A percentile compares a stretch with the other conserved stretches of the same genome.
Evolutionary conservation across 2,329 filamentous ascomycete species (phyloP).

Genomic region (Colletotrichum gigasporum): DNA sequence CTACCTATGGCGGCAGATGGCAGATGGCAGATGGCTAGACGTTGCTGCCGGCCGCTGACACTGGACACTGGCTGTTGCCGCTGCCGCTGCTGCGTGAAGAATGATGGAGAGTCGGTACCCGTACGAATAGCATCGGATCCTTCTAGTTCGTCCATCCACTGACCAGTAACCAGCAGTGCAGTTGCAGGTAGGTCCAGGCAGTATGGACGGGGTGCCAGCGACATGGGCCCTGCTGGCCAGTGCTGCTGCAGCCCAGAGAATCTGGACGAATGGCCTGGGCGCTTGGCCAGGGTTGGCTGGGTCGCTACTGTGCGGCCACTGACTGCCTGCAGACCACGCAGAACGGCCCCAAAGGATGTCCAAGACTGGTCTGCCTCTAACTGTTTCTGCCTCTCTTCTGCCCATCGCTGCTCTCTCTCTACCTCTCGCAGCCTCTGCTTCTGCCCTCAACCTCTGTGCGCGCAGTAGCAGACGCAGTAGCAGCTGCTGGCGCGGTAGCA

Average conservation of each 20-base stretch:
- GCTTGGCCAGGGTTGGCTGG: slow-evolving; percentile 20
- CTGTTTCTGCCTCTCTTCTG: no score
- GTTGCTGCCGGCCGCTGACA: no score
- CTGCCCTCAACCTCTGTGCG: neutral
- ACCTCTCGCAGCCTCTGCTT: no score
- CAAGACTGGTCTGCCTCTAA: no score
- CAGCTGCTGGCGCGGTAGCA: neutral
- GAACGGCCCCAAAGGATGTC: no score
- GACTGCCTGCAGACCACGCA: neutral
- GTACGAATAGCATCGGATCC: slow-evolving; percentile 12
- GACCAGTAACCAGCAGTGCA: neutral
- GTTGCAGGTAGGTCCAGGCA: no score
- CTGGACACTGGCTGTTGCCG: neutral
- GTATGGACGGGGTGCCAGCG: slow-evolving; percentile 26
- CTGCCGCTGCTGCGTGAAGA: slow-evolving; percentile 5
- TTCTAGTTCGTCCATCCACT: slow-evolving; percentile 7
- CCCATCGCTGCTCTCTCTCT: no score
- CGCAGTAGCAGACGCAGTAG: slow-evolving; percentile 10
- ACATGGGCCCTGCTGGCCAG: slow-evolving; percentile 28
- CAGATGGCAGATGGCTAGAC: neutral
- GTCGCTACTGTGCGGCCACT: slow-evolving; percentile 7
- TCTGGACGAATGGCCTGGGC: slow-evolving; percentile 21
- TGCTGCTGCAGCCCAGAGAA: slow-evolving; percentile 27
- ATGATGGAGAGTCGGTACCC: slow-evolving; percentile 12
- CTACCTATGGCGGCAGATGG: no score